These are phyloP conservation scores for Penicillium sp. DNA, from an alignment of 2,329 filamentous ascomycete genomes.

Conservation along the genomic window DNA sequence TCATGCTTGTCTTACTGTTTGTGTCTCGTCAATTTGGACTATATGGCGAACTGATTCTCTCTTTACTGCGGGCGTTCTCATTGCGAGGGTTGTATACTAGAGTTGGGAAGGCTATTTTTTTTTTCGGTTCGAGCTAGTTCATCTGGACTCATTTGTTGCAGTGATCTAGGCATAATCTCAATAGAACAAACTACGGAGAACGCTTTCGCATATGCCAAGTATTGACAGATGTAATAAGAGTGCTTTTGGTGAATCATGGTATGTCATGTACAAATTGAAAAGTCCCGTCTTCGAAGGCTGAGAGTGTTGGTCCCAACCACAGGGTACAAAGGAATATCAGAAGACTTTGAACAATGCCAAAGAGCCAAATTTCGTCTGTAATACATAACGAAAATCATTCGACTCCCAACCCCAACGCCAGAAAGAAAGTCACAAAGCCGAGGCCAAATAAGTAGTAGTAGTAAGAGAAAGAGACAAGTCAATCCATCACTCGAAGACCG, in stretches of 20 bases:
- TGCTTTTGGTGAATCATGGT: conserved; percentile 25
- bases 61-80: conserved; percentile 17
- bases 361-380: conserved; percentile 15
- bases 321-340: background rate
- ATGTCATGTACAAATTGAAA: conserved; percentile 1
- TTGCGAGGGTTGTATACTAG: conserved; percentile 24
- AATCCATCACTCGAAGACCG: conserved; percentile 23
- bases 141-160: conserved; percentile 11
- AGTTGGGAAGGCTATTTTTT: conserved; percentile 17
- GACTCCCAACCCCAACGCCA: conserved; percentile 30
- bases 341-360: background rate
- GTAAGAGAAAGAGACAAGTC: conserved; percentile 4
- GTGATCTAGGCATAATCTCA: conserved; percentile 1
- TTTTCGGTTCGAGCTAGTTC: conserved; percentile 17
- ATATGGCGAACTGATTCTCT: background rate
- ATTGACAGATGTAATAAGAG: conserved; percentile 17
- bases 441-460: conserved; percentile 6
- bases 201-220: background rate
- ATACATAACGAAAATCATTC: conserved; percentile 16
- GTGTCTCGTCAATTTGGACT: background rate
- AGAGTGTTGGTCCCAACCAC: background rate
- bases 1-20: conserved; percentile 10
- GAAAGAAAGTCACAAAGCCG: conserved; percentile 18
- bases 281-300: background rate
- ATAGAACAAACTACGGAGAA: background rate